phyloP scores from a whole-genome alignment of 129 eudicot species.

The Flaveria robusta region DNA sequence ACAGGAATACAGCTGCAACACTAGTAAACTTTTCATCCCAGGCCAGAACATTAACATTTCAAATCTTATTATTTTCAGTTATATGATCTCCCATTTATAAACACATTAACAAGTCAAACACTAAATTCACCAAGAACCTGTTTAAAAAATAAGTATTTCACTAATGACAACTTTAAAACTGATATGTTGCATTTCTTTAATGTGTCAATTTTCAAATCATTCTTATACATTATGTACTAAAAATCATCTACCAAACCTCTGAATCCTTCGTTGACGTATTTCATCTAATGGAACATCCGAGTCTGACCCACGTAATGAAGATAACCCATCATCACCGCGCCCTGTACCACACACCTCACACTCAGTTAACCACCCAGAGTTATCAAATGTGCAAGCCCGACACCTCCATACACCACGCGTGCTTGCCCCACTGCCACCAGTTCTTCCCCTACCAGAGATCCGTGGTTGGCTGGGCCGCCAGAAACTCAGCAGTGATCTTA shows the following conservation, averaged over 20 bases:
- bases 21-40: no score
- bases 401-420: constrained; percentile 66
- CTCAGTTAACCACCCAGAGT: constrained; percentile 50
- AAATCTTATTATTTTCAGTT: no score
- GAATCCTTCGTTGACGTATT: constrained; percentile 61
- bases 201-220: neutral
- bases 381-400: constrained; percentile 71
- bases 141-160: no score
- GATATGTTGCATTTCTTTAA: no score
- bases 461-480: constrained; percentile 31
- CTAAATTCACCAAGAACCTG: no score
- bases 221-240: neutral
- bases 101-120: no score
- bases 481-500: constrained; percentile 38
- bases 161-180: no score
- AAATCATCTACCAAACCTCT: constrained; percentile 68
- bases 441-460: constrained; percentile 50
- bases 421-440: constrained; percentile 30
- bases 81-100: no score
- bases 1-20: no score
- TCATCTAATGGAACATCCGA: constrained; percentile 53
- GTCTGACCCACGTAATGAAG: constrained; percentile 23
- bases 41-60: no score
- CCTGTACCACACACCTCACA: constrained; percentile 82
- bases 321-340: constrained; percentile 33